A percentile compares a stretch with the other conserved stretches of the same genome.
Conservation (phyloP, 768 basidiomycete genomes). For the Suillus subaureus region DNA sequence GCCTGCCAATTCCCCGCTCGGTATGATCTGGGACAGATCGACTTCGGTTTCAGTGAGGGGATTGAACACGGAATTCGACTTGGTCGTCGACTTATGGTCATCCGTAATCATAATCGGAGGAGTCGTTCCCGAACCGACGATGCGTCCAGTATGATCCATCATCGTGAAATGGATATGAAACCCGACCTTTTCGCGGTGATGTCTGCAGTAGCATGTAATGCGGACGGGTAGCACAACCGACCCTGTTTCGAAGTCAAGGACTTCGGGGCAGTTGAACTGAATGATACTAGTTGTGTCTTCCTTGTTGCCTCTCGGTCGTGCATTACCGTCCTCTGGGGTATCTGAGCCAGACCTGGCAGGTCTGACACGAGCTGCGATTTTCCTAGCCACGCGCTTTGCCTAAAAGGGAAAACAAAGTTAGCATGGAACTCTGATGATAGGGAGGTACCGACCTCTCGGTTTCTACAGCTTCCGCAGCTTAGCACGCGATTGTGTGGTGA, state of each 20-base stretch:
- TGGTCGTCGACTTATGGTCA: conserved; percentile 86
- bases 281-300: conserved; percentile 86
- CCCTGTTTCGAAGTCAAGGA: conserved; percentile 86
- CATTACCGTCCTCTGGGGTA: conserved; percentile 57
- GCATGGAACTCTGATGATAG: conserved; percentile 11
- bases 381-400: conserved; percentile 90
- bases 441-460: conserved; percentile 66
- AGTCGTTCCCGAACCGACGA: conserved; percentile 81
- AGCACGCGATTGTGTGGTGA: conserved; percentile 75
- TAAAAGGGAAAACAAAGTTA: conserved; percentile 31
- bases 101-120: conserved; percentile 98
- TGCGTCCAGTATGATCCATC: conserved; percentile 74
- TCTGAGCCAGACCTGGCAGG: conserved; percentile 80
- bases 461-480: conserved; percentile 87
- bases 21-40: conserved; percentile 51
- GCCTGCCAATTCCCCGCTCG: conserved; percentile 28
- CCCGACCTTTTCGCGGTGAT: conserved; percentile 96
- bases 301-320: conserved; percentile 42
- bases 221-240: conserved; percentile 89
- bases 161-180: conserved; percentile 90
- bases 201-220: conserved; percentile 97
- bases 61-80: conserved; percentile 31
- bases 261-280: conserved; percentile 92
- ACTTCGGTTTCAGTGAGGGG: conserved; percentile 41
- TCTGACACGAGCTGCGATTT: conserved; percentile 81